phyloP scores from a whole-genome alignment of 2,329 filamentous ascomycete genomes.

The Ceratocystis lukuohia region DNA sequence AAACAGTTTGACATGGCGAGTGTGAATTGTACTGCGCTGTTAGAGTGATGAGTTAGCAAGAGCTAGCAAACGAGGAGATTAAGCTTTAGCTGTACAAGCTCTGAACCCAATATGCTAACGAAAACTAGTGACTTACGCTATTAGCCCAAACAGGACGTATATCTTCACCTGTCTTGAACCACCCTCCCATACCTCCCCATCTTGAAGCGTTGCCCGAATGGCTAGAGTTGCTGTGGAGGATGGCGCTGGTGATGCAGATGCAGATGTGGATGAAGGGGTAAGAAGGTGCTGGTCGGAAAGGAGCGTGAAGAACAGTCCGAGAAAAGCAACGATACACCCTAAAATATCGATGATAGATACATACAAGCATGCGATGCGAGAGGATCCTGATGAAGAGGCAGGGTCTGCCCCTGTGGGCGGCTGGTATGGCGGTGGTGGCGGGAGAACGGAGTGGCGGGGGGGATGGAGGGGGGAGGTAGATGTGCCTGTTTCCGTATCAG shows the following conservation, averaged over 20 bases:
- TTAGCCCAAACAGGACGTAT: constrained; percentile 5
- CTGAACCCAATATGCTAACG: background rate
- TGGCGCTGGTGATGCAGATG: background rate
- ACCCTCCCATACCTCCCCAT: constrained; percentile 7
- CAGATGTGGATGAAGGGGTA: background rate
- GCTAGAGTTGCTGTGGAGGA: background rate
- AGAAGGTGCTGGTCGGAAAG: constrained; percentile 6
- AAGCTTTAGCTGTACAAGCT: background rate
- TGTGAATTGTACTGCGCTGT: constrained; percentile 7
- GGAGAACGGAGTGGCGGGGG: background rate
- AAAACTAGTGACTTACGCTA: background rate
- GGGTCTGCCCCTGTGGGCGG: background rate
- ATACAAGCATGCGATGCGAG: background rate
- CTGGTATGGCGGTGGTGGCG: background rate
- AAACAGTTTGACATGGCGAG: constrained; percentile 12
- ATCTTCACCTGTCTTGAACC: constrained; percentile 3
- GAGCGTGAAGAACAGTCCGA: constrained; percentile 8
- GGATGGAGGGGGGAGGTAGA: background rate
- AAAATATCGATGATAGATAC: constrained; percentile 4
- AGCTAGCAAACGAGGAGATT: background rate
- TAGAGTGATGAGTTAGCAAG: background rate
- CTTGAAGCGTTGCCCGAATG: background rate
- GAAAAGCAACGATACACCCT: background rate
- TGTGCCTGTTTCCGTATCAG: background rate
- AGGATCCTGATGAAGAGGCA: background rate